Evolutionary conservation across 495 filamentous ascomycete species (phyloP).

Genomic region (Talaromyces wortmannii): DNA sequence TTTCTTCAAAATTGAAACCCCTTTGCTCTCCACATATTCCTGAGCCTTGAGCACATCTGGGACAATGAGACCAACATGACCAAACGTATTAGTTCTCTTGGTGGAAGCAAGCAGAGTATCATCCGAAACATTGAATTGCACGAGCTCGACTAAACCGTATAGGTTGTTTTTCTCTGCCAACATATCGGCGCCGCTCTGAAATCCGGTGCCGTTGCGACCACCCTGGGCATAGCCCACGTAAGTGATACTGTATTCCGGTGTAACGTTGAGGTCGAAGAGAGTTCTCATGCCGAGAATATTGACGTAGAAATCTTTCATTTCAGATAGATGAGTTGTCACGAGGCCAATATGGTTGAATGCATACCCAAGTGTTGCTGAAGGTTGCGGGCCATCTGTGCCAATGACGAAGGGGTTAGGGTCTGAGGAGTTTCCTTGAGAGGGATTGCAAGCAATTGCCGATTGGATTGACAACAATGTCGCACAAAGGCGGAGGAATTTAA

Average conservation of each 20-base stretch:
- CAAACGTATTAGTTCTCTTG: slow-evolving; percentile 12
- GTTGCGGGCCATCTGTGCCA: slow-evolving; percentile 10
- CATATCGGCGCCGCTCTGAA: slow-evolving; percentile 20
- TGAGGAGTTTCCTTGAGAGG: background rate
- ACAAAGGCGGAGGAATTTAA: background rate
- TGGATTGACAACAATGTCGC: background rate
- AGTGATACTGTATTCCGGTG: slow-evolving; percentile 15
- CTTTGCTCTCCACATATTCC: slow-evolving; percentile 9
- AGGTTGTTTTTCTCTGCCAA: slow-evolving; percentile 19
- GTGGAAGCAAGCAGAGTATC: slow-evolving; percentile 8
- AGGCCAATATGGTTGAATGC: slow-evolving; percentile 25
- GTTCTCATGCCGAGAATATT: slow-evolving; percentile 24
- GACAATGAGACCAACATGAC: slow-evolving; percentile 21
- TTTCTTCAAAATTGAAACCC: slow-evolving; percentile 16
- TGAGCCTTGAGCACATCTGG: slow-evolving; percentile 16
- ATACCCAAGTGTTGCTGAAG: slow-evolving; percentile 18
- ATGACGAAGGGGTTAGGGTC: slow-evolving; percentile 3
- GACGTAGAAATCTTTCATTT: slow-evolving; percentile 20
- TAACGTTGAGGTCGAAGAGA: slow-evolving; percentile 19
- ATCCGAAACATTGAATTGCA: slow-evolving; percentile 12
- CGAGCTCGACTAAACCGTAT: slow-evolving; percentile 23
- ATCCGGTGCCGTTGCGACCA: slow-evolving; percentile 26
- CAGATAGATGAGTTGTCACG: slow-evolving; percentile 15
- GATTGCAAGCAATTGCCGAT: background rate
- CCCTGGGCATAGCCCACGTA: slow-evolving; percentile 24